These are phyloP conservation scores for Tuber aestivum DNA, from an alignment of 495 filamentous ascomycete species.

Conservation along the genomic window DNA sequence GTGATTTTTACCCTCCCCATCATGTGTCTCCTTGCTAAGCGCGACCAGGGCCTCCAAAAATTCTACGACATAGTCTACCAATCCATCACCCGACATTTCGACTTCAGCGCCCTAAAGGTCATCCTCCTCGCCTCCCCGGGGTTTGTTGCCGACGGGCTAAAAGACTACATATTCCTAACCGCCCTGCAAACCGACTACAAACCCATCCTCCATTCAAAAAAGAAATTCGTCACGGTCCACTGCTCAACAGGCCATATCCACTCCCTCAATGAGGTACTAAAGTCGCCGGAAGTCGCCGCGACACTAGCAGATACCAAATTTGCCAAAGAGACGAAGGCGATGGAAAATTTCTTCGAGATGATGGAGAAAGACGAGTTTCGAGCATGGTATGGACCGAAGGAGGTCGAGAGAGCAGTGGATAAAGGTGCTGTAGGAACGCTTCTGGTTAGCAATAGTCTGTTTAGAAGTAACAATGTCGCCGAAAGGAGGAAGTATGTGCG, in stretches of 20 bases:
- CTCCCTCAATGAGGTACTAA: conserved; percentile 75
- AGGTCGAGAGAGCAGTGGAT: conserved; percentile 78
- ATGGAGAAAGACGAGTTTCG: conserved; percentile 79
- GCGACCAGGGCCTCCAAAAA: conserved; percentile 57
- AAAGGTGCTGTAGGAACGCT: conserved; percentile 85
- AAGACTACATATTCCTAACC: conserved; percentile 67
- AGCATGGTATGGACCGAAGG: conserved; percentile 83
- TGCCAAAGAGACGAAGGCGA: conserved; percentile 71
- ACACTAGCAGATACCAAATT: conserved; percentile 80
- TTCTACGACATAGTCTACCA: conserved; percentile 77
- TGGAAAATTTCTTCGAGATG: conserved; percentile 77
- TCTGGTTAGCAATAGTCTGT: conserved; percentile 77
- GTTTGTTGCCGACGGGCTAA: conserved; percentile 75
- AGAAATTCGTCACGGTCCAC: conserved; percentile 69
- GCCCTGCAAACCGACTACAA: conserved; percentile 65
- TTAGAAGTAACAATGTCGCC: conserved; percentile 74
- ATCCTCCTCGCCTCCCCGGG: conserved; percentile 86
- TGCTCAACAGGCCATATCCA: conserved; percentile 78
- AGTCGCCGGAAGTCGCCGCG: conserved; percentile 66
- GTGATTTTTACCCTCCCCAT: conserved; percentile 28
- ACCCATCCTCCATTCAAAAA: conserved; percentile 54
- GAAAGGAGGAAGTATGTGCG: conserved; percentile 74
- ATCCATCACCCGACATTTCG: conserved; percentile 69
- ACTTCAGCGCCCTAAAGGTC: conserved; percentile 62
- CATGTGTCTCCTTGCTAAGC: background rate